phyloP scores from a whole-genome alignment of 2,329 filamentous ascomycete genomes.

The Dactylellina leptospora region DNA sequence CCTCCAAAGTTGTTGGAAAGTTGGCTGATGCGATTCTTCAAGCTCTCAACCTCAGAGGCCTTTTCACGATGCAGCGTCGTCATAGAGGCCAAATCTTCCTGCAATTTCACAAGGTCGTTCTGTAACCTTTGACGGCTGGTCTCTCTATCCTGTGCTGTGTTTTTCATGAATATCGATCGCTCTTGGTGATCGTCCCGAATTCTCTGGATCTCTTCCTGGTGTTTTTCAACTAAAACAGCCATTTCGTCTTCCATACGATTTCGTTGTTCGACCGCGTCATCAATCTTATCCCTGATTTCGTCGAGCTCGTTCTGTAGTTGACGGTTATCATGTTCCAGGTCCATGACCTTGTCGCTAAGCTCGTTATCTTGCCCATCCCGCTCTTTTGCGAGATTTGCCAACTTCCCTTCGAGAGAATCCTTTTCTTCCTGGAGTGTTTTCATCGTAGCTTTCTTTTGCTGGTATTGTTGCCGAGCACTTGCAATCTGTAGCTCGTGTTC shows the following conservation, averaged over 20 bases:
- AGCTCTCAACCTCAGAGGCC: conserved; percentile 60
- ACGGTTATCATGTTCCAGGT: conserved; percentile 68
- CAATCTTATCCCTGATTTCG: conserved; percentile 67
- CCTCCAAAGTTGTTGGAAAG: conserved; percentile 57
- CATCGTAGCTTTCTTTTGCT: conserved; percentile 46
- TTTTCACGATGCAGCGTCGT: conserved; percentile 63
- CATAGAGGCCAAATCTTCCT: conserved; percentile 66
- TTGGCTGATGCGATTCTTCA: conserved; percentile 58
- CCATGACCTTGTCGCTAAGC: conserved; percentile 67
- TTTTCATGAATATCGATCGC: conserved; percentile 79
- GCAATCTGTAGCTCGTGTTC: conserved; percentile 43
- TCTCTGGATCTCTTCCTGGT: conserved; percentile 77
- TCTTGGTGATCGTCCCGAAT: conserved; percentile 60
- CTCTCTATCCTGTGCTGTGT: conserved; percentile 77
- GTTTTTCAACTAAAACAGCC: conserved; percentile 63
- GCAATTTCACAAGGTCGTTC: conserved; percentile 63
- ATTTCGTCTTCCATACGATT: conserved; percentile 69
- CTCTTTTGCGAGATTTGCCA: conserved; percentile 36
- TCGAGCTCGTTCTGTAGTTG: conserved; percentile 66
- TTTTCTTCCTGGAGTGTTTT: conserved; percentile 47
- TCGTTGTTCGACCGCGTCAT: conserved; percentile 67
- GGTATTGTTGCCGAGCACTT: conserved; percentile 43
- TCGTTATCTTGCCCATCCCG: conserved; percentile 62
- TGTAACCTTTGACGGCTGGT: conserved; percentile 74
- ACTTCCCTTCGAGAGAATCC: conserved; percentile 28